A percentile compares a stretch with the other conserved stretches of the same genome.
Evolutionary conservation across 352 stramenopile genomes (phyloP).

Genomic region (Globisporangium barbulae): DNA sequence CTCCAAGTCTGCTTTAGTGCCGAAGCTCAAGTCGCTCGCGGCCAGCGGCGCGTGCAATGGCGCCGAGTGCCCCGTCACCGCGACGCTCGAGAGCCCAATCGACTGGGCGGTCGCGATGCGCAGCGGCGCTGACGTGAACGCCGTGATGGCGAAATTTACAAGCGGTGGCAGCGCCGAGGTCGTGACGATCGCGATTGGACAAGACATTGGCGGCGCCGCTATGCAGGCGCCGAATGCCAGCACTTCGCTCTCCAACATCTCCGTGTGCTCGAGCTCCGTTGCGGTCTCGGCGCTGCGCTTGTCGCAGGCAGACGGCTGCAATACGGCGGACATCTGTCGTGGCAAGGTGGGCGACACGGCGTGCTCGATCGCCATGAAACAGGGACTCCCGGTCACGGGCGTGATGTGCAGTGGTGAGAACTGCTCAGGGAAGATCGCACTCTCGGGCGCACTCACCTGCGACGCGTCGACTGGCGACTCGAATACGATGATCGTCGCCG

Average conservation of each 20-base stretch:
- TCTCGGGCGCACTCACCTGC: constrained; percentile 43
- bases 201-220: constrained; percentile 28
- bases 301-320: constrained; percentile 51
- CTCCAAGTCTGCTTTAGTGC: constrained; percentile 30
- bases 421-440: constrained; percentile 49
- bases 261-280: constrained; percentile 49
- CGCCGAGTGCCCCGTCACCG: constrained; percentile 49
- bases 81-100: constrained; percentile 39
- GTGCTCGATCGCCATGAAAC: constrained; percentile 43
- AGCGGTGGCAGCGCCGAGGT: constrained; percentile 31
- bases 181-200: constrained; percentile 46
- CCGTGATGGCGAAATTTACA: constrained; percentile 49
- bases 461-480: constrained; percentile 29
- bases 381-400: constrained; percentile 27
- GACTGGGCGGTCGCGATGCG: constrained; percentile 72
- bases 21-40: constrained; percentile 31
- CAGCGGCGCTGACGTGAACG: constrained; percentile 33
- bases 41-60: constrained; percentile 29
- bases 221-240: constrained; percentile 20
- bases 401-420: constrained; percentile 38
- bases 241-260: constrained; percentile 17
- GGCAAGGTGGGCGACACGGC: constrained; percentile 37
- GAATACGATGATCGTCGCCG: constrained; percentile 39
- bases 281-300: constrained; percentile 48
- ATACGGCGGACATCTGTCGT: constrained; percentile 50